phyloP scores from a whole-genome alignment of 2,329 filamentous ascomycete genomes.

The Verticillium isaacii region DNA sequence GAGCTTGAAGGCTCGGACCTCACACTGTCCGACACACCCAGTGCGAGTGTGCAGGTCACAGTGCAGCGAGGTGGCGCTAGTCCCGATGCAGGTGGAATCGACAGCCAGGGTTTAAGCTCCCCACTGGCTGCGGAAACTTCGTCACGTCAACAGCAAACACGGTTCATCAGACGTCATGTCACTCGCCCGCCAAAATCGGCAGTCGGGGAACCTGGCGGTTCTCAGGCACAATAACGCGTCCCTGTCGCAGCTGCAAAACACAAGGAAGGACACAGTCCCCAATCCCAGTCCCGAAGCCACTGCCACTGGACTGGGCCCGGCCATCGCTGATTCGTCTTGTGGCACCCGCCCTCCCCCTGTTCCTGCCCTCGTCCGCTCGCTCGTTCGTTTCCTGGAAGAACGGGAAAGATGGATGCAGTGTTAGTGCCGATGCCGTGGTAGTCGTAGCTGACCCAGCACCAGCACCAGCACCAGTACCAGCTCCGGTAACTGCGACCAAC shows the following conservation, averaged over 20 bases:
- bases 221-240: not conserved
- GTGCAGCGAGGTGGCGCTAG: not conserved
- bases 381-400: not conserved
- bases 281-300: not conserved
- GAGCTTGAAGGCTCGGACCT: no score
- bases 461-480: not conserved
- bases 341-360: not conserved
- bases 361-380: not conserved
- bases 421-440: not conserved
- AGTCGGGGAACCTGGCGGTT: not conserved
- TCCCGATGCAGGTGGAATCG: not conserved
- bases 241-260: not conserved
- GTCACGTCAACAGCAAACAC: not conserved
- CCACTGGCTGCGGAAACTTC: not conserved
- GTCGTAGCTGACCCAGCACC: not conserved
- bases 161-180: not conserved
- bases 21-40: not conserved
- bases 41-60: not conserved
- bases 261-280: not conserved
- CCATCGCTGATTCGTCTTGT: not conserved
- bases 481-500: not conserved
- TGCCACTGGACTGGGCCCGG: not conserved
- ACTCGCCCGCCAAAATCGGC: not conserved
- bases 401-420: not conserved
- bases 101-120: not conserved